Base-by-base conservation (phyloP, 352 stramenopile species). In the Pythium pectinolyticum region DNA sequence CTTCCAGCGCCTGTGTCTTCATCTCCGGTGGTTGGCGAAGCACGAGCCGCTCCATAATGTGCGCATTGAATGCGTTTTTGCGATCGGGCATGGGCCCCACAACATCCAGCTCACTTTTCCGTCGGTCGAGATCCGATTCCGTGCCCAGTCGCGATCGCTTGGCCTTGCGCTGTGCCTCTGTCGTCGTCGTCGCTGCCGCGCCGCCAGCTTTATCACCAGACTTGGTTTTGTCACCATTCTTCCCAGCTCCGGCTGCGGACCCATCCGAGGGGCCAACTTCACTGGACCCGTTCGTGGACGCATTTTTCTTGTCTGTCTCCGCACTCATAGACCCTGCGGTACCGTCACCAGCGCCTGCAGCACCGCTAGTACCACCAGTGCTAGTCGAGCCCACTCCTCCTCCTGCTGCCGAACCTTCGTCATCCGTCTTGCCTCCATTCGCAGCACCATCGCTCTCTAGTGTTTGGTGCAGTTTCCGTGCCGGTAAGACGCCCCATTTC, bases 41-140 rank as follows among this genome's bases (percentile, higher is more conserved):
- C 57, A 94, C 79, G 7, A 94, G 76, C 58, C 90, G 91, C 64
- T 94, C 86, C 61, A 93, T 63, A 30, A 94, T 72, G 22, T 92
- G 75, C 2, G 73, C 69, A 35, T 93, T 87, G 55, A 88, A 94
- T 19, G 75, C 55, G 46, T 75, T 77, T 31, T 83, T 89, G 4
- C 86, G 78, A 57, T 94, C 82, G 0, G 86, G 86, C 15, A 91
- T 57, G 0, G 86, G 86, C 5, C 84, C 84, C 20, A 74, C 71
- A 9, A 80, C 68, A 39, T 90, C 80, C 45, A 89, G 40, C 17
- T 84, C 59, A 17, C 74, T 77, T 62, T 86, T 87, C 61, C 78
- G 85, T 66, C 54, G 46, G 35, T 80, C 73, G 35, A 72, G 52
- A 27, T 57, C 45, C 5, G 50, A 61, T 27, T 86, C 79, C 19